These are phyloP conservation scores for Copromyces sp. DNA, from an alignment of 495 filamentous ascomycete genomes.

Conservation along the genomic window DNA sequence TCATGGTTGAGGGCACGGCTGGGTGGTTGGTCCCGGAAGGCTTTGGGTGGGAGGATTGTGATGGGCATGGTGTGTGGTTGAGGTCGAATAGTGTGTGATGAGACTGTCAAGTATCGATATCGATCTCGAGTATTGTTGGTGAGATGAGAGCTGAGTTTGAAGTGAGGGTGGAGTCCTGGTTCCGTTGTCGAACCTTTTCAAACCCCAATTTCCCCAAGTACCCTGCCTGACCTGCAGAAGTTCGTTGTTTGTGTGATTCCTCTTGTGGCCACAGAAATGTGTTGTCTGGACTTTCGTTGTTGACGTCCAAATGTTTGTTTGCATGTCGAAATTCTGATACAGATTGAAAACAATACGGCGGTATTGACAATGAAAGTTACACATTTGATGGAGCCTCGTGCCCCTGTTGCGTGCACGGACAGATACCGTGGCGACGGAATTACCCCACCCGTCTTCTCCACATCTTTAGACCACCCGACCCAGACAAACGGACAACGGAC, in stretches of 20 bases:
- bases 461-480: too few species aligned
- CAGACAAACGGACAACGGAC: neutral
- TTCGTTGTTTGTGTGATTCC: neutral
- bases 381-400: neutral
- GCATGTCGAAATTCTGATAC: neutral
- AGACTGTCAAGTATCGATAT: neutral
- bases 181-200: neutral
- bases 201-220: neutral
- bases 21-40: slow-evolving; percentile 10
- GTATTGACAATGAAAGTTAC: neutral
- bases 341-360: neutral
- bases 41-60: slow-evolving; percentile 61
- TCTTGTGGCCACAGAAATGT: neutral
- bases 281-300: neutral
- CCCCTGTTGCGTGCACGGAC: neutral
- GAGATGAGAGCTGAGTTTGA: neutral
- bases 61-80: slow-evolving; percentile 53
- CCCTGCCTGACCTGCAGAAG: neutral
- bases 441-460: neutral
- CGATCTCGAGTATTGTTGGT: neutral
- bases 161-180: neutral
- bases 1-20: neutral
- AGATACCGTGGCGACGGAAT: neutral
- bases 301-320: neutral
- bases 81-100: neutral